These are phyloP conservation scores for Heritiera littoralis DNA, from an alignment of 345 rosid genomes.

Conservation along the genomic window DNA sequence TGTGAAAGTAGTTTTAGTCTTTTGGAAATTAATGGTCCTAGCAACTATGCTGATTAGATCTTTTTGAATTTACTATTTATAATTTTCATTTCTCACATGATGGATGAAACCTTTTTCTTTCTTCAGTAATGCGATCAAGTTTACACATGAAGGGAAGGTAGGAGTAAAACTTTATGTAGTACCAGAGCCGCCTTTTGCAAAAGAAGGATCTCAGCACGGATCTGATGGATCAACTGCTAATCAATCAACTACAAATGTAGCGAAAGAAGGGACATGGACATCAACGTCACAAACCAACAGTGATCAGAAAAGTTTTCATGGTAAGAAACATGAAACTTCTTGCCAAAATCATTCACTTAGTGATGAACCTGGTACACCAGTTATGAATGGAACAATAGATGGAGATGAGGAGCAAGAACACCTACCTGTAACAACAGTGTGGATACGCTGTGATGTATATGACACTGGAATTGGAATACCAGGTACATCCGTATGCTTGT, in stretches of 20 bases:
- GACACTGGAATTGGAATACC: constrained; percentile 99
- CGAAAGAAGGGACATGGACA: constrained; percentile 35
- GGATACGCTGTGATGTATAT: constrained; percentile 87
- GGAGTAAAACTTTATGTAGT: constrained; percentile 75
- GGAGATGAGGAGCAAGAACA: constrained; percentile 42
- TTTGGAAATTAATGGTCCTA: background rate
- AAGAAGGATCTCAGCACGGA: constrained; percentile 39
- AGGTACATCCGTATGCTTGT: constrained; percentile 36
- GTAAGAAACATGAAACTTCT: constrained; percentile 23
- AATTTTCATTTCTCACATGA: background rate
- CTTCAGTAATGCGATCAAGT: constrained; percentile 90
- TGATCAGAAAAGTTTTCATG: constrained; percentile 31
- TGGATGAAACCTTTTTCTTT: background rate
- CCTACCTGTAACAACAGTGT: constrained; percentile 56
- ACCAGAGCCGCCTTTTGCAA: constrained; percentile 59
- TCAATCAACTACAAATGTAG: constrained; percentile 29
- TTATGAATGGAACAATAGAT: constrained; percentile 31
- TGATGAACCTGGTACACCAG: constrained; percentile 36
- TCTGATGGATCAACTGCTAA: constrained; percentile 23
- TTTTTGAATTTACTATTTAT: background rate
- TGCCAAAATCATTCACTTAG: constrained; percentile 18
- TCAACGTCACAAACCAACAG: constrained; percentile 28
- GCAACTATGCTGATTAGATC: background rate
- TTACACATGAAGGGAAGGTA: constrained; percentile 91
- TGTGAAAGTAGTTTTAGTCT: background rate